Evolutionary conservation across 441 rosid genomes (phyloP).

Genomic region (Pelargonium myrrhifolium): DNA sequence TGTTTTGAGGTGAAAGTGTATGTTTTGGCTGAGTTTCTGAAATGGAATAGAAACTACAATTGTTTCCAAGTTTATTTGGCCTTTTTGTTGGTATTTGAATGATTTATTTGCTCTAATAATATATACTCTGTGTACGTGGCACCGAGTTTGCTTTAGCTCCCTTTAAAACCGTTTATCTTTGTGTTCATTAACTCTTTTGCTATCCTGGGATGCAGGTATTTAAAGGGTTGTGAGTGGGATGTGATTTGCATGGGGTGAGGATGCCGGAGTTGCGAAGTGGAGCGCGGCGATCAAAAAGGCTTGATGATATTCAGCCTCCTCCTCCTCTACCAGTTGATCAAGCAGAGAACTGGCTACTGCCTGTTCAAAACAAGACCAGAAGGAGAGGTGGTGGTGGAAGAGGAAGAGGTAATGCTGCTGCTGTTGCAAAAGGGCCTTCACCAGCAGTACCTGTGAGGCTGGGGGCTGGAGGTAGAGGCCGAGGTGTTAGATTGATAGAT

Average conservation of each 20-base stretch:
- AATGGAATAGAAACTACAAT: neutral
- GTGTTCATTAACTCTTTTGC: slow-evolving; percentile 11
- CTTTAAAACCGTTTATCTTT: neutral
- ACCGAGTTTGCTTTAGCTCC: slow-evolving; percentile 5
- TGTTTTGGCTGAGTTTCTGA: too few species aligned
- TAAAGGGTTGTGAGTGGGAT: slow-evolving; percentile 27
- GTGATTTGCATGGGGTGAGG: slow-evolving; percentile 86
- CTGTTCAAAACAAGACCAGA: slow-evolving; percentile 67
- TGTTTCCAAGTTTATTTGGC: neutral
- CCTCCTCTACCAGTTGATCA: slow-evolving; percentile 56
- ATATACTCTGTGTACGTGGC: slow-evolving; percentile 11
- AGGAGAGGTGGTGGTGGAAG: slow-evolving; percentile 87
- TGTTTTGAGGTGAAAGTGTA: too few species aligned
- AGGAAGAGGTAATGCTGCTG: slow-evolving; percentile 86
- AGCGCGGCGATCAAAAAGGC: slow-evolving; percentile 90
- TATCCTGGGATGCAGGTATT: slow-evolving; percentile 31
- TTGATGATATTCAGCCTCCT: slow-evolving; percentile 68
- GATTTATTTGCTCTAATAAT: neutral
- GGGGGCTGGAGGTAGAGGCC: slow-evolving; percentile 77
- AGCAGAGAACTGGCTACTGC: slow-evolving; percentile 53
- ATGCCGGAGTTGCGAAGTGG: slow-evolving; percentile 98
- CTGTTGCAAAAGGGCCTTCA: slow-evolving; percentile 62
- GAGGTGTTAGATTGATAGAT: slow-evolving; percentile 75
- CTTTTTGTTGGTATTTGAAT: neutral
- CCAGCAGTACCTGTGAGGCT: slow-evolving; percentile 54